Evolutionary conservation across 495 filamentous ascomycete species (phyloP).

Genomic region (Endocarpon pusillum): DNA sequence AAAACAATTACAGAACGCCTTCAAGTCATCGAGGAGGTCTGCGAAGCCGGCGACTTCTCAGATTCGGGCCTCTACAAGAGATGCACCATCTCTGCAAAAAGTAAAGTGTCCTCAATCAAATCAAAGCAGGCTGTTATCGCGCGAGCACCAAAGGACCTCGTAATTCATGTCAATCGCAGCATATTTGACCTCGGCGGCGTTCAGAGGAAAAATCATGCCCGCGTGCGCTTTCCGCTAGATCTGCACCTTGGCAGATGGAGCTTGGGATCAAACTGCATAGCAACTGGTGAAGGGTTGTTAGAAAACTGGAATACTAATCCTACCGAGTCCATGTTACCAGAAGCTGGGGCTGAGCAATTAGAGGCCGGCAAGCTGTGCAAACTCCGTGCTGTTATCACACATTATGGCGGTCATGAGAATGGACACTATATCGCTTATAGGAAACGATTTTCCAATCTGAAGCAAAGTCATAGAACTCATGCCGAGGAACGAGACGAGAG

Average conservation of each 20-base stretch:
- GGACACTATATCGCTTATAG: constrained; percentile 91
- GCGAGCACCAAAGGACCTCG: constrained; percentile 58
- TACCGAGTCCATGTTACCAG: constrained; percentile 48
- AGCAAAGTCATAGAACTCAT: constrained; percentile 22
- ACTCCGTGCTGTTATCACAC: constrained; percentile 70
- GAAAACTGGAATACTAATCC: constrained; percentile 57
- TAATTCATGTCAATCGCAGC: constrained; percentile 80
- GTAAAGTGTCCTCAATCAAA: constrained; percentile 55
- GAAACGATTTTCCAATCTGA: constrained; percentile 33
- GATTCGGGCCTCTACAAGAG: constrained; percentile 55
- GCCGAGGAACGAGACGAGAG: constrained; percentile 25
- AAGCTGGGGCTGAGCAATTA: constrained; percentile 18
- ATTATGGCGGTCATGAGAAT: constrained; percentile 81
- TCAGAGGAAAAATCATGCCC: constrained; percentile 66
- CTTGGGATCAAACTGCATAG: constrained; percentile 31
- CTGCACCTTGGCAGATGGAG: constrained; percentile 70
- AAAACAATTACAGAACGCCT: constrained; percentile 33
- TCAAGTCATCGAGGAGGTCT: constrained; percentile 41
- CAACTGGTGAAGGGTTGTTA: constrained; percentile 15
- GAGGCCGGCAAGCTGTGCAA: constrained; percentile 46
- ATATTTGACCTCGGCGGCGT: constrained; percentile 63
- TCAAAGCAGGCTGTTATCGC: constrained; percentile 77
- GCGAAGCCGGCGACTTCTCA: constrained; percentile 65
- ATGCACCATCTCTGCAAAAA: constrained; percentile 55
- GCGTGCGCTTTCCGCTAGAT: constrained; percentile 52